These are phyloP conservation scores for Globisporangium okanoganense DNA, from an alignment of 352 stramenopile species.

Conservation along the genomic window DNA sequence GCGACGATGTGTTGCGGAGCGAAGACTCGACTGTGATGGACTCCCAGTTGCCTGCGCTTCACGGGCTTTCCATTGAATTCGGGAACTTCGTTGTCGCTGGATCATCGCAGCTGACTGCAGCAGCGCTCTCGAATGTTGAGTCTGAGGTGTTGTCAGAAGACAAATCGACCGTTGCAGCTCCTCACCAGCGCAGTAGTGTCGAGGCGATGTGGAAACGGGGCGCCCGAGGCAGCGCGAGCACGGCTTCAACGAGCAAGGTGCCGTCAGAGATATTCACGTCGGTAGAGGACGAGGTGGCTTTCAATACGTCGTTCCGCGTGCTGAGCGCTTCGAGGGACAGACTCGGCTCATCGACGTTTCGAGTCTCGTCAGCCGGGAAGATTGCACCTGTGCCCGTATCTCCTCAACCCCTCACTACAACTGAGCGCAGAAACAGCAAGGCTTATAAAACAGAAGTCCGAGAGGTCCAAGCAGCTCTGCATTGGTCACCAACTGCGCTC, in stretches of 20 bases:
- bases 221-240: background rate
- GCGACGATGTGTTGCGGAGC: background rate
- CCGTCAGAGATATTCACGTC: conserved; percentile 23
- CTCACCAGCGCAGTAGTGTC: background rate
- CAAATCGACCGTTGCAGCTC: background rate
- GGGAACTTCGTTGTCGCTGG: conserved; percentile 31
- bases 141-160: background rate
- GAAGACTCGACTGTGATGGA: background rate
- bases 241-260: background rate
- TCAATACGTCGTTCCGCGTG: conserved; percentile 30
- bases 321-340: conserved; percentile 26
- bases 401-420: background rate
- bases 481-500: too few relatives aligned
- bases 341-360: conserved; percentile 4
- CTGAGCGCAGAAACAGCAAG: background rate
- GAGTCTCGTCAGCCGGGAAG: background rate
- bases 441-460: background rate
- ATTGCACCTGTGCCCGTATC: background rate
- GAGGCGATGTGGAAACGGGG: conserved; percentile 62
- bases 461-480: background rate
- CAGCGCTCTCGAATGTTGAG: background rate
- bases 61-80: conserved; percentile 25
- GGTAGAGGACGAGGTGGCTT: conserved; percentile 25
- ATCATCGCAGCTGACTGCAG: background rate
- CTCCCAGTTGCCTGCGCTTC: conserved; percentile 23